Base-by-base conservation (phyloP, 345 rosid species). In the Mallotus nudiflorus region DNA sequence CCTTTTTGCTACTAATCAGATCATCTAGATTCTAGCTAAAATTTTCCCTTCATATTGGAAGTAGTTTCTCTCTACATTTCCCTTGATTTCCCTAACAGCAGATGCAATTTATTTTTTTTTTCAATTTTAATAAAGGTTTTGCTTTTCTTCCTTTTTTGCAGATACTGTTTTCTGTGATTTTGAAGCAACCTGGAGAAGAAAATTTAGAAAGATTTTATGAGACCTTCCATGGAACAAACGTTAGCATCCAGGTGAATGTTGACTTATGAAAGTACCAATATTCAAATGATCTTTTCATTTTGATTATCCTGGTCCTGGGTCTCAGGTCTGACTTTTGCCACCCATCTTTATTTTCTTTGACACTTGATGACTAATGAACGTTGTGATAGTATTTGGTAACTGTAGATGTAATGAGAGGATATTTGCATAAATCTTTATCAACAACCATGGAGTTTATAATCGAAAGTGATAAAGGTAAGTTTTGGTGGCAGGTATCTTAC, bases 191-290 rank as follows among this genome's bases (percentile, higher is more conserved):
- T 25, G 83, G 86, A 40, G 96, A 82, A 77, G 82, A 78, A 70
- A 75, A 79, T 73, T 75, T 10, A 4, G 96, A 85, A 67, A 86
- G 79, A 69, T 89, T 89, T 62, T 88, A 88, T 54, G 97, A 91
- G 86, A 93, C 97, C 19, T 91, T 85, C 79, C 98, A 91, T 86
- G 97, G 96, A 82, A 79, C 87, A 9, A 80, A 93, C 78, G 80
- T 89, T 72, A 91, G 71, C 78, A 89, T 91, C 69, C 98, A 93
- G 90, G 98, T 93, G 54, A 80, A 80, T 81, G 44, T 62, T 49
- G 37, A 49, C 28, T 66, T 28, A 19, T 19, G 20, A 29, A 60
- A 66, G 44, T 40, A 35, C 20, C 42, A 55, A 51, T 48, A 12
- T 31, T 51, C 9, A 19, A 53, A 63, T 40, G 56, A 46, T 58